phyloP scores from a whole-genome alignment of 1,284 basidiomycete species.

The Ceratorhiza oryzae-sativae region DNA sequence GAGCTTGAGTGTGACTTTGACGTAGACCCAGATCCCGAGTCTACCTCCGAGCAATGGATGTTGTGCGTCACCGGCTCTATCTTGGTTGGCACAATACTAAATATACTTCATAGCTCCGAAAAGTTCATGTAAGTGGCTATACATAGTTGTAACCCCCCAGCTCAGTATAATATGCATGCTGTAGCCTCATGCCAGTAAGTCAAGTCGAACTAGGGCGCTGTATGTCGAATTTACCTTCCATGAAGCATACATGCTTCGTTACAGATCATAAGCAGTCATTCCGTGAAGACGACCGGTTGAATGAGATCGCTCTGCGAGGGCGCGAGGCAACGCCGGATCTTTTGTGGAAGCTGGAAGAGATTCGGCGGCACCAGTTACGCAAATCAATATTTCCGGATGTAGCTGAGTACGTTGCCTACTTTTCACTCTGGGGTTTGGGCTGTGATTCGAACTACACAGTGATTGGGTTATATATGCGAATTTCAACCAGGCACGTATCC shows the following conservation, averaged over 20 bases:
- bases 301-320: constrained; percentile 43
- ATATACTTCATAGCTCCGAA: constrained; percentile 51
- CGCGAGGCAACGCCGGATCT: constrained; percentile 45
- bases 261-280: constrained; percentile 66
- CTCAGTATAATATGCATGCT: background rate
- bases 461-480: constrained; percentile 66
- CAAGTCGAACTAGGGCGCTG: background rate
- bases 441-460: constrained; percentile 45
- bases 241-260: constrained; percentile 64
- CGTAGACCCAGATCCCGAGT: constrained; percentile 63
- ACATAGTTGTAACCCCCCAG: constrained; percentile 31
- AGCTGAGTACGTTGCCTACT: constrained; percentile 51
- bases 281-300: constrained; percentile 52
- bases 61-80: constrained; percentile 55
- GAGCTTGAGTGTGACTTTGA: constrained; percentile 53
- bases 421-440: background rate
- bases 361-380: constrained; percentile 57
- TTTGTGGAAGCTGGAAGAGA: constrained; percentile 60
- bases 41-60: constrained; percentile 58
- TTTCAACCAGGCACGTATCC: constrained; percentile 62
- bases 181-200: constrained; percentile 2
- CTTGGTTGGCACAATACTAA: constrained; percentile 35
- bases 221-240: background rate
- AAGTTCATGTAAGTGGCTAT: constrained; percentile 59
- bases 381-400: constrained; percentile 58